These are phyloP conservation scores for Ganoderma lucidum DNA, from an alignment of 1,284 basidiomycete species.

Conservation along the genomic window DNA sequence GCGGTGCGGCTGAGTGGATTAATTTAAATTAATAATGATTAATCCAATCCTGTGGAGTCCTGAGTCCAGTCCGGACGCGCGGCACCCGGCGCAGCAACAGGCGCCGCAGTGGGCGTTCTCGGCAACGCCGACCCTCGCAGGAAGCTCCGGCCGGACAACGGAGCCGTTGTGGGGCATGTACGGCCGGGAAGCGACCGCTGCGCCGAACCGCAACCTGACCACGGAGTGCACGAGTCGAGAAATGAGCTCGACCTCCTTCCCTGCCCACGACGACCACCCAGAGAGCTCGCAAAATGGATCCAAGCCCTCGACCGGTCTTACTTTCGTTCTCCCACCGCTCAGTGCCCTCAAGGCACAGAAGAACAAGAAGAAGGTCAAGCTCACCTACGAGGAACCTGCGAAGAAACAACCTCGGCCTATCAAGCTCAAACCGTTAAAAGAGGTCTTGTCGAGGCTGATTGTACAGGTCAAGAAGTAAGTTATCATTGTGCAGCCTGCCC, in stretches of 20 bases:
- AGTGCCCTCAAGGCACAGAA: slow-evolving; percentile 45
- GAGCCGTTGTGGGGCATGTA: slow-evolving; percentile 28
- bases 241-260: slow-evolving; percentile 39
- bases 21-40: too few species aligned
- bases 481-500: neutral
- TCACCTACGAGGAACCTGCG: slow-evolving; percentile 35
- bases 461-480: slow-evolving; percentile 75
- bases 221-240: slow-evolving; percentile 23
- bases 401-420: slow-evolving; percentile 56
- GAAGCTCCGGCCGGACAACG: slow-evolving; percentile 25
- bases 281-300: slow-evolving; percentile 32
- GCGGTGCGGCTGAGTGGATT: neutral
- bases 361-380: slow-evolving; percentile 41
- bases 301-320: slow-evolving; percentile 40
- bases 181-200: slow-evolving; percentile 31
- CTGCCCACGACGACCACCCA: slow-evolving; percentile 34
- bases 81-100: neutral
- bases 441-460: slow-evolving; percentile 70
- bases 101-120: neutral
- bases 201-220: slow-evolving; percentile 33
- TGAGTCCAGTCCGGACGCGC: neutral
- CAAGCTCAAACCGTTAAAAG: slow-evolving; percentile 81
- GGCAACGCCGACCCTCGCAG: neutral
- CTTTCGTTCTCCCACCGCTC: slow-evolving; percentile 46
- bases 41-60: too few species aligned